Conservation (phyloP, 164 flowering plant genomes). For the Piper betle region DNA sequence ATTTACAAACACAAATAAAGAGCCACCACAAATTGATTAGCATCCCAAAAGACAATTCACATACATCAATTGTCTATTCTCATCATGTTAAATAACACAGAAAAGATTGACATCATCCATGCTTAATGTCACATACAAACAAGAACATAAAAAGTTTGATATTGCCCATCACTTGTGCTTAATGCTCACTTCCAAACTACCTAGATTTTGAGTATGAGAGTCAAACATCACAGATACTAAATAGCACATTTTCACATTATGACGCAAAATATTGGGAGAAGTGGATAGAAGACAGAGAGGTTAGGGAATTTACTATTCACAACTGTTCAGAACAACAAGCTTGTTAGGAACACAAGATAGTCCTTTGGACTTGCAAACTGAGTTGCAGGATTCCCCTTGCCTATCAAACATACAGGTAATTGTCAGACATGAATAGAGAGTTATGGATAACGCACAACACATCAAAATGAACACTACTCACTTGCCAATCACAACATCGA, state of each 20-base stretch:
- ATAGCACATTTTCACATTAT: too few relatives aligned
- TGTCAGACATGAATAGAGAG: not conserved
- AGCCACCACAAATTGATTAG: too few relatives aligned
- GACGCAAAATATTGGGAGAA: not conserved
- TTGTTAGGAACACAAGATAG: slow-evolving; percentile 80
- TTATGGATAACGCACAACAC: not conserved
- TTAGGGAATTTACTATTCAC: slow-evolving; percentile 59
- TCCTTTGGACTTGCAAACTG: slow-evolving; percentile 68
- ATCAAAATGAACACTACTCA: slow-evolving; percentile 10
- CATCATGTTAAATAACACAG: too few relatives aligned
- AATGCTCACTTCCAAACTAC: not conserved
- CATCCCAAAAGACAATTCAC: too few relatives aligned
- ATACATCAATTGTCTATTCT: not conserved
- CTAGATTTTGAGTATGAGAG: not conserved
- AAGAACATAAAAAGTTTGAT: not conserved
- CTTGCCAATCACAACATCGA: slow-evolving; percentile 68
- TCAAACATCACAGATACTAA: slow-evolving; percentile 16
- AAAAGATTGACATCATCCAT: not conserved
- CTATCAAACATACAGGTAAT: slow-evolving; percentile 14
- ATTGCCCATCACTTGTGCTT: too few relatives aligned
- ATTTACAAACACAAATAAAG: too few relatives aligned
- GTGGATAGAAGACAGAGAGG: not conserved
- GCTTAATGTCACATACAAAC: too few relatives aligned
- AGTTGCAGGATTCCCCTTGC: slow-evolving; percentile 88
- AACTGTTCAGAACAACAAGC: slow-evolving; percentile 66